These are phyloP conservation scores for Metschnikowia henanensis DNA, from an alignment of 805 yeast genomes.

Conservation along the genomic window DNA sequence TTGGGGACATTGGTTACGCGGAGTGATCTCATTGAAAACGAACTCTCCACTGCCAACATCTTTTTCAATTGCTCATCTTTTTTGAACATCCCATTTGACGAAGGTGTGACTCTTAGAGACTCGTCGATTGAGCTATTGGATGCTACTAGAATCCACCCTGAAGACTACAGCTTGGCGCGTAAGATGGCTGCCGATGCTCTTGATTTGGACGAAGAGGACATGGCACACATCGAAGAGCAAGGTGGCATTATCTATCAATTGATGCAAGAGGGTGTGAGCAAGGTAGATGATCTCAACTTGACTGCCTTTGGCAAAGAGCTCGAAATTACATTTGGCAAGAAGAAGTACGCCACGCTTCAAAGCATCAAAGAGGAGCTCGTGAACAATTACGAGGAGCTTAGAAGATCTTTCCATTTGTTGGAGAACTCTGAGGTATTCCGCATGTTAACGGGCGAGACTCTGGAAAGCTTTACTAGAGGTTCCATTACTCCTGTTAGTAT, in stretches of 20 bases:
- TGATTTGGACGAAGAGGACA: conserved; percentile 92
- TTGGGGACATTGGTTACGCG: conserved; percentile 61
- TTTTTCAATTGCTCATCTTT: conserved; percentile 94
- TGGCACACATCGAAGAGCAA: conserved; percentile 74
- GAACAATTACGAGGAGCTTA: conserved; percentile 82
- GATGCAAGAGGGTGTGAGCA: conserved; percentile 65
- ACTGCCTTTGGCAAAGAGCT: conserved; percentile 93
- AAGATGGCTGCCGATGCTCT: conserved; percentile 99
- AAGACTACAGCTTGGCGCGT: conserved; percentile 92
- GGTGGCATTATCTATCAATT: conserved; percentile 80
- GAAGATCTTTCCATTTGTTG: conserved; percentile 68
- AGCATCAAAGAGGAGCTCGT: conserved; percentile 85
- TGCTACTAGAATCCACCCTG: conserved; percentile 96
- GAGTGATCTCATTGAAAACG: conserved; percentile 80
- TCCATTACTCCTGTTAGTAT: conserved; percentile 74
- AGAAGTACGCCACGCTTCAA: conserved; percentile 75
- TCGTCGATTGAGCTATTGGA: conserved; percentile 81
- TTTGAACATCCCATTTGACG: conserved; percentile 71
- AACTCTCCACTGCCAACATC: conserved; percentile 73
- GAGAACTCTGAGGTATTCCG: conserved; percentile 76
- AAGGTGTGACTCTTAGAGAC: conserved; percentile 52
- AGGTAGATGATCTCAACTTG: conserved; percentile 82
- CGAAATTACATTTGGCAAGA: conserved; percentile 67
- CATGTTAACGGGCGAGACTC: conserved; percentile 85
- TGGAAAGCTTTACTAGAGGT: conserved; percentile 65